Base-by-base conservation (phyloP, 371 early-diverging fungal species). In the Rhizopus stolonifer region DNA sequence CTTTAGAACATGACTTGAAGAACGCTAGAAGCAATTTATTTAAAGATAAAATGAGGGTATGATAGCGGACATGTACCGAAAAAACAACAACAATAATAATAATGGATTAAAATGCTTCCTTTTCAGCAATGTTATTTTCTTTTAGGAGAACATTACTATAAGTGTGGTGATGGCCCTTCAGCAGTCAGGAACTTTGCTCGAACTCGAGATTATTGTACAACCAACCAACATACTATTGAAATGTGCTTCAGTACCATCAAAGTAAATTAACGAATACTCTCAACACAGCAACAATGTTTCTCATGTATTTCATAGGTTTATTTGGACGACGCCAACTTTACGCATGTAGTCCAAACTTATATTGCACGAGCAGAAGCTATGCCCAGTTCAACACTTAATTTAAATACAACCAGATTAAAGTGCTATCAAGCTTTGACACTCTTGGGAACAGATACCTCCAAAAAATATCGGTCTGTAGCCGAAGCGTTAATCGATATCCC, bases 31-130 rank as follows among this genome's bases (percentile, higher is more conserved):
- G 64, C 32, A 89, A 85, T 51, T 58, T 83, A 42, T 81, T 85
- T 56, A 93, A 90, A 67, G 94, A 93, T 68, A 83, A 83, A 58
- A 90, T 92, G 34, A 67, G 94, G 58, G 93, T 91, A 76, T 46
- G 80, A 52, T 29, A n/a, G n/a, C n/a, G n/a, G n/a, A n/a, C n/a
- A n/a, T n/a, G n/a, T n/a, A n/a, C n/a, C n/a, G n/a, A n/a, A n/a
- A n/a, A n/a, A n/a, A n/a, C n/a, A n/a, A n/a, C n/a, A n/a, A n/a
- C n/a, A n/a, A n/a, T n/a, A n/a, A n/a, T n/a, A n/a, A n/a, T n/a
- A n/a, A n/a, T n/a, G n/a, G n/a, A n/a, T n/a, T n/a, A n/a, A n/a
- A n/a, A n/a, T n/a, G n/a, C 8, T 9, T 52, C 26, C 5, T 17
- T 19, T 22, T 36, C n/a, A 55, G 89, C 82, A 85, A 82, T 86